phyloP scores from a whole-genome alignment of 305 asterid genomes.

The Euphrasia arctica region DNA sequence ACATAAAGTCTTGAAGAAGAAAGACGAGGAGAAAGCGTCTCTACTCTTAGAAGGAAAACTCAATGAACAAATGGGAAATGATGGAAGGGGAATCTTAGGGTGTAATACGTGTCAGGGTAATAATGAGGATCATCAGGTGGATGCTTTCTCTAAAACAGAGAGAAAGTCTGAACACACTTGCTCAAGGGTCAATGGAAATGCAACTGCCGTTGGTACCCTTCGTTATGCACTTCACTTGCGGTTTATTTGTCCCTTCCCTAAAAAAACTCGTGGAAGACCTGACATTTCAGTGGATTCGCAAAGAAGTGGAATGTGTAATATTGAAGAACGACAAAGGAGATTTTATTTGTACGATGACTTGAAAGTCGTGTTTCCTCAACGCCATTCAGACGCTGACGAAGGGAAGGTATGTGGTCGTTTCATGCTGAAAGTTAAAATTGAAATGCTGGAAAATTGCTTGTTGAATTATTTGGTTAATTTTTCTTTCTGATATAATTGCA shows the following conservation, averaged over 20 bases:
- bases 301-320: constrained; percentile 19
- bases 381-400: constrained; percentile 85
- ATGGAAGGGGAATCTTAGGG: constrained; percentile 28
- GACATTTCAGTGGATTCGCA: constrained; percentile 30
- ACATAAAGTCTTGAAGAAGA: constrained; percentile 24
- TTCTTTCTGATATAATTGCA: constrained; percentile 33
- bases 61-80: constrained; percentile 21
- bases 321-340: constrained; percentile 38
- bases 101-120: constrained; percentile 31
- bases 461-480: background rate
- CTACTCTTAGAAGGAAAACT: constrained; percentile 21
- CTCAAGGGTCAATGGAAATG: constrained; percentile 38
- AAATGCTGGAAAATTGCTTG: background rate
- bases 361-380: constrained; percentile 85
- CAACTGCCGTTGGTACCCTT: constrained; percentile 46
- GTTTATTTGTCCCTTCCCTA: constrained; percentile 49
- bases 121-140: constrained; percentile 17
- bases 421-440: background rate
- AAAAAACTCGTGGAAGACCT: constrained; percentile 34
- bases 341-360: constrained; percentile 72
- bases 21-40: constrained; percentile 28
- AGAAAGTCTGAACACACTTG: constrained; percentile 36
- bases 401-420: constrained; percentile 55
- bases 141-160: constrained; percentile 30
- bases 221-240: constrained; percentile 81